Percentiles rank a stretch among this genome's conserved stretches.
Evolutionary conservation across 345 rosid species (phyloP).

Genomic region (Lepidium africanum): DNA sequence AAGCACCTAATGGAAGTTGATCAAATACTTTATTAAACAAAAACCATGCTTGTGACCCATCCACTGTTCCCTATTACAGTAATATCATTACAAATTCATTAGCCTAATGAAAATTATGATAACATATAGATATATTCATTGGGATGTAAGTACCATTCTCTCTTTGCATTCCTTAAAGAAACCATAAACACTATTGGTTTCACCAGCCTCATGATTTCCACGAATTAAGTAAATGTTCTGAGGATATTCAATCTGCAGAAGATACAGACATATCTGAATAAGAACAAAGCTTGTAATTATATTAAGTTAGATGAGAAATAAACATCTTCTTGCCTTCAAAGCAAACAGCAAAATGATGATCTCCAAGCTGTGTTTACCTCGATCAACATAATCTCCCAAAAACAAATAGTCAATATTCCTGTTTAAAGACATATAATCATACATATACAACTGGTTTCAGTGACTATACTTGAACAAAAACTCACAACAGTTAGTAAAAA

Average conservation of each 20-base stretch:
- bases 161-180: slow-evolving; percentile 73
- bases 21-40: slow-evolving; percentile 74
- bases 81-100: too few relatives aligned
- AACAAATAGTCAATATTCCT: slow-evolving; percentile 88
- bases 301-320: neutral
- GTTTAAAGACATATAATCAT: neutral
- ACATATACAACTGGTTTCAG: neutral
- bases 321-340: slow-evolving; percentile 53
- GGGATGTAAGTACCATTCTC: slow-evolving; percentile 41
- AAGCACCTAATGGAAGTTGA: slow-evolving; percentile 80
- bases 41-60: slow-evolving; percentile 77
- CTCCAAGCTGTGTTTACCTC: slow-evolving; percentile 91
- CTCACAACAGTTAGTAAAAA: neutral
- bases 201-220: slow-evolving; percentile 86
- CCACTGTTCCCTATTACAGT: slow-evolving; percentile 49
- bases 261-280: neutral
- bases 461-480: neutral
- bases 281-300: neutral
- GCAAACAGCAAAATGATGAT: slow-evolving; percentile 84
- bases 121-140: too few relatives aligned
- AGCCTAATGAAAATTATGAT: too few relatives aligned
- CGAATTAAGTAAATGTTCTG: slow-evolving; percentile 77
- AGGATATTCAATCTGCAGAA: slow-evolving; percentile 72
- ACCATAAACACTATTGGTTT: slow-evolving; percentile 65
- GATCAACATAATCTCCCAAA: slow-evolving; percentile 93